Percentiles rank a stretch among this genome's conserved stretches.
Conservation (phyloP, 202 grass and related monocot genomes). For the Hordeum pubiflorum region DNA sequence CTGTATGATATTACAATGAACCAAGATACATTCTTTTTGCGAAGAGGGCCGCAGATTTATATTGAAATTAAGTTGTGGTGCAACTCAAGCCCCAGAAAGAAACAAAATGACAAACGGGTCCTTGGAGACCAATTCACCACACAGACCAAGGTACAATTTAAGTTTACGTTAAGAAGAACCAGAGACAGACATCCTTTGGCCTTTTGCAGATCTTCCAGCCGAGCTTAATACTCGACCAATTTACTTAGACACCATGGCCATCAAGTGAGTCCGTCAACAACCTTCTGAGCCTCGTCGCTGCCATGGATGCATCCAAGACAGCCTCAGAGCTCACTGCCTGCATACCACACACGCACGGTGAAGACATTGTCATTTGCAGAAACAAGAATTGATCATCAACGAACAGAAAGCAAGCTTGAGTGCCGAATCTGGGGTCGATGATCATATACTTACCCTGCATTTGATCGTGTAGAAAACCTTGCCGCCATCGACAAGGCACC, state of each 20-base stretch:
- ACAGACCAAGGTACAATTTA: neutral
- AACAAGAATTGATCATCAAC: neutral
- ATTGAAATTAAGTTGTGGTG: no score
- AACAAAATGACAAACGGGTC: no score
- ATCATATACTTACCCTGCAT: slow-evolving; percentile 9
- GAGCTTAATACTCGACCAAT: neutral
- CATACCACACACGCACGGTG: neutral
- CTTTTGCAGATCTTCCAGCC: neutral
- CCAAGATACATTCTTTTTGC: neutral
- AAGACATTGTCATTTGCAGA: neutral
- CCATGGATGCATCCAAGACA: neutral
- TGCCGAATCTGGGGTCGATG: neutral
- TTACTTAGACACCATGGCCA: neutral
- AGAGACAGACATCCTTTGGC: neutral
- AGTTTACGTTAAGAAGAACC: neutral
- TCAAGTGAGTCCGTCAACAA: neutral
- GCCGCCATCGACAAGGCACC: neutral
- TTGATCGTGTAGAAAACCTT: slow-evolving; percentile 9
- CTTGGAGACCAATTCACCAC: no score
- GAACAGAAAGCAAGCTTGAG: neutral
- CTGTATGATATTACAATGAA: neutral
- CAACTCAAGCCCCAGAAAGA: no score
- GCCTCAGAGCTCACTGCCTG: neutral
- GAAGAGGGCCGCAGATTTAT: no score
- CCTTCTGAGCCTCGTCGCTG: neutral